Percentiles rank a stretch among this genome's conserved stretches.
These are phyloP conservation scores for Pichia sp. DNA, from an alignment of 1,139 yeast genomes.

Conservation along the genomic window DNA sequence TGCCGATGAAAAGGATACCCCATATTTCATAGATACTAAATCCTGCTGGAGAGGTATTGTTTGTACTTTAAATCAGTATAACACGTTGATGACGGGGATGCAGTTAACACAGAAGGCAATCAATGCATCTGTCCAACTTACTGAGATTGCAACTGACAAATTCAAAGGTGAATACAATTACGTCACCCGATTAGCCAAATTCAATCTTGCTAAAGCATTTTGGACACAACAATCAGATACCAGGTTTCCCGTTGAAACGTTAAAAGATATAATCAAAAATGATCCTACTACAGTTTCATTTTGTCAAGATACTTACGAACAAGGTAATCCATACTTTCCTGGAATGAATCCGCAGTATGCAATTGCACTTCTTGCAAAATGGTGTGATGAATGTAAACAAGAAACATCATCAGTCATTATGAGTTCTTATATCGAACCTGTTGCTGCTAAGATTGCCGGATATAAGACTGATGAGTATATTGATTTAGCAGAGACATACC, in stretches of 20 bases:
- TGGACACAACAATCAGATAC: slow-evolving; percentile 57
- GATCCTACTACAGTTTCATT: slow-evolving; percentile 1
- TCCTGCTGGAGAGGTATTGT: slow-evolving; percentile 32
- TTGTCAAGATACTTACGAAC: background rate
- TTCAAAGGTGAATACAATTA: slow-evolving; percentile 18
- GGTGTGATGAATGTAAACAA: slow-evolving; percentile 71
- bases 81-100: slow-evolving; percentile 38
- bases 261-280: slow-evolving; percentile 35
- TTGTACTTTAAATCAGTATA: slow-evolving; percentile 44
- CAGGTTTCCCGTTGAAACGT: slow-evolving; percentile 50
- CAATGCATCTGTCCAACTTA: slow-evolving; percentile 47
- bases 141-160: slow-evolving; percentile 35
- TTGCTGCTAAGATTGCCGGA: slow-evolving; percentile 18
- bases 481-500: slow-evolving; percentile 39
- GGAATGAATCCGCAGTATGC: slow-evolving; percentile 9
- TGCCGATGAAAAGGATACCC: background rate
- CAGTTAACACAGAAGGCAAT: slow-evolving; percentile 47
- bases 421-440: slow-evolving; percentile 51
- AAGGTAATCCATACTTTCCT: background rate
- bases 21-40: background rate
- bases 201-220: slow-evolving; percentile 52
- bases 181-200: slow-evolving; percentile 38
- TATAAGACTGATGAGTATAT: slow-evolving; percentile 15
- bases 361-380: slow-evolving; percentile 46
- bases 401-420: slow-evolving; percentile 62